Conservation (phyloP, 192 early-diverging fungal genomes). For the Dissophora ornata region DNA sequence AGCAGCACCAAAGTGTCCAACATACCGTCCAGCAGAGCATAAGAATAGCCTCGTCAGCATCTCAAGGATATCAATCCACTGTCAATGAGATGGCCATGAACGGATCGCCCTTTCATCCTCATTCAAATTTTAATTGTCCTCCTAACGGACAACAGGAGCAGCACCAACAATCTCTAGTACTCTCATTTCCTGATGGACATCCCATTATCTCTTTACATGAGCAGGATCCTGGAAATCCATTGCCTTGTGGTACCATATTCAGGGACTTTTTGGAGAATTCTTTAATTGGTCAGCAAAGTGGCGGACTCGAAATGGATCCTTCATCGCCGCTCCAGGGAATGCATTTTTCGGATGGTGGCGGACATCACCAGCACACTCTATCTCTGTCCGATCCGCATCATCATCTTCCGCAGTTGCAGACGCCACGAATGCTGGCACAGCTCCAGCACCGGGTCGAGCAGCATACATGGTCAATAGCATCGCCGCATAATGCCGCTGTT, state of each 20-base stretch:
- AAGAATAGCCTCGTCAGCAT: background rate
- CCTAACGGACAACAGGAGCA: background rate
- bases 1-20: background rate
- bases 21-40: background rate
- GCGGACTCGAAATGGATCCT: no score
- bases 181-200: background rate
- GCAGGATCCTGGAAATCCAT: background rate
- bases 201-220: background rate
- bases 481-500: background rate
- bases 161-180: background rate
- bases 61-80: no score
- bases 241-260: background rate
- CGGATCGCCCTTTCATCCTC: no score
- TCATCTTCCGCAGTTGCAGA: constrained; percentile 31
- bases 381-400: no score
- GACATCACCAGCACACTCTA: no score
- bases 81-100: no score
- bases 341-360: background rate
- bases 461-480: constrained; percentile 17
- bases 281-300: no score
- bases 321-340: no score
- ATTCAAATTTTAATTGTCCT: background rate
- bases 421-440: constrained; percentile 33
- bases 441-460: constrained; percentile 32
- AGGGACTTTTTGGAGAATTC: no score